A percentile compares a stretch with the other conserved stretches of the same genome.
Evolutionary conservation across 1,284 basidiomycete genomes (phyloP).

Genomic region (Uromyces viciae-fabae): DNA sequence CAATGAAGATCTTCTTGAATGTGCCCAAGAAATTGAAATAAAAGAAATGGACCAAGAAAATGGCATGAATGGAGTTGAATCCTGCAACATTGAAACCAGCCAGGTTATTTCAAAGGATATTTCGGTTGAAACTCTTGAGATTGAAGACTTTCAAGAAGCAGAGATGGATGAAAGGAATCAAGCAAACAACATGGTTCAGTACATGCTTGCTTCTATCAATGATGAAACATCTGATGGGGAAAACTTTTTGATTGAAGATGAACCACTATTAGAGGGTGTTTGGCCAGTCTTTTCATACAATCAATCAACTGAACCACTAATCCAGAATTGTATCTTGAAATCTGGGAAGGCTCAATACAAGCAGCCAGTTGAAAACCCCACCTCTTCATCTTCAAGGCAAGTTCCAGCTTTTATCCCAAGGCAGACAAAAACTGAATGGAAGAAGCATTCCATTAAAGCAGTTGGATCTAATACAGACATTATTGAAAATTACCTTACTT

Average conservation of each 20-base stretch:
- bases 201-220: background rate
- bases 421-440: background rate
- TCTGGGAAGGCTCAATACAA: too few species aligned
- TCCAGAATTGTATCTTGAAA: background rate
- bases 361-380: constrained; percentile 5
- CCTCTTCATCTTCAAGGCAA: background rate
- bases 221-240: background rate
- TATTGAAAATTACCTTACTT: background rate
- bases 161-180: background rate
- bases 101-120: background rate
- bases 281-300: background rate
- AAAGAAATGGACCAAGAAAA: too few species aligned
- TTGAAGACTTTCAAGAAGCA: background rate
- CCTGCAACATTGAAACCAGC: too few species aligned
- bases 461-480: too few species aligned
- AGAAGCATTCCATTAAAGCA: background rate
- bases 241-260: background rate
- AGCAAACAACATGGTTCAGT: background rate
- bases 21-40: too few species aligned
- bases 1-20: too few species aligned
- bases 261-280: background rate
- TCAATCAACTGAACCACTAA: background rate
- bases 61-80: too few species aligned
- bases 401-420: background rate
- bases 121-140: background rate